Base-by-base conservation (phyloP, 1,284 basidiomycete species). In the Mycosarcoma mackinlayi region DNA sequence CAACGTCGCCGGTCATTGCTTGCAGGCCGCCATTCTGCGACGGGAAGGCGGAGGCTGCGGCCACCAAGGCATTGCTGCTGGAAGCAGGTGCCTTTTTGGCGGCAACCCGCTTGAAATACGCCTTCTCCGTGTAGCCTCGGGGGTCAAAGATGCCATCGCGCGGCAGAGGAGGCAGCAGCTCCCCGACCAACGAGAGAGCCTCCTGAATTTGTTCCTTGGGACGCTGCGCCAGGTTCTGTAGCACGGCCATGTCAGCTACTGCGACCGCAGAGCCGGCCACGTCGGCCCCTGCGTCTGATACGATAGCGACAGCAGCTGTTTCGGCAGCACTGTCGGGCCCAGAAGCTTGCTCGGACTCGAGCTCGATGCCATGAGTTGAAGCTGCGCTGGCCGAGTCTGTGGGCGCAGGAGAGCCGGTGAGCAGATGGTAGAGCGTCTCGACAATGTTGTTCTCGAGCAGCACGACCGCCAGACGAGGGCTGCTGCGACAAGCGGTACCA, bases 201-300 rank as follows among this genome's bases (percentile, higher is more conserved):
- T 80, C 79, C 24, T 79, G 77, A 8, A 82, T 69, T 60, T 80
- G 77, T 73, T 98, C 95, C 84, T 98, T 98, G 10, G 95, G 92
- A 34, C 94, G 88, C 83, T 97, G 93, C 0, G 94, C 93, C 31
- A 98, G 85, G 82, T 95, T 98, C 84, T 98, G 93, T 88, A 98
- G 92, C 31, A 98, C 92, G 7, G 92, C 91, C 92, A 98, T 94
- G 82, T 98, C 94, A 4, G 69, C 83, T 44, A 57, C 78, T 7
- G 75, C 75, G 18, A 78, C 73, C 27, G 75, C 52, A 6, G 65
- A 44, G 37, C 49, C 52, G 8, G 48, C 56, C 1, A 35, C 38
- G 10, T 57, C 55, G 6, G 53, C 55, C 21, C 42, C 40, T 21
- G 52, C 64, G 4, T 70, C 58, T 16, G 62, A 52, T 1, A 68